Conservation (phyloP, 768 basidiomycete species). For the Phlebiopsis flavidoalba region DNA sequence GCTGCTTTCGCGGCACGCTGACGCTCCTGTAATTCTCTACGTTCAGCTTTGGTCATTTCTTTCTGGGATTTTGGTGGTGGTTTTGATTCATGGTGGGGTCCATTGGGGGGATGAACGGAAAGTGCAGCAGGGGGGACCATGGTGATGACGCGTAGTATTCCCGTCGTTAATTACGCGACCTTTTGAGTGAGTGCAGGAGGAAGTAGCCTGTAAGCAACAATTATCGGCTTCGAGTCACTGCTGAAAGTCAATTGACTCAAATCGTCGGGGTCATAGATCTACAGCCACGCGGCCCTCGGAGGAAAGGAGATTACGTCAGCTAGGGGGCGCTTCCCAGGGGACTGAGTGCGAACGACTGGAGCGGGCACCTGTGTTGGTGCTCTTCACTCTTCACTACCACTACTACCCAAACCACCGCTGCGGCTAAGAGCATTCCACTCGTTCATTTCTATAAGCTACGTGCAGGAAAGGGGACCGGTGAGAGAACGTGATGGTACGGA, state of each 20-base stretch:
- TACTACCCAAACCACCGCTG: neutral
- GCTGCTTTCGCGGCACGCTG: conserved; percentile 73
- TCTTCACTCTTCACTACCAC: conserved; percentile 2
- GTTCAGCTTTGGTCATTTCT: conserved; percentile 75
- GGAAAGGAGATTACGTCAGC: conserved; percentile 1
- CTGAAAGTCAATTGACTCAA: neutral
- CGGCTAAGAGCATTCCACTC: neutral
- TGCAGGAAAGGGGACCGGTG: neutral
- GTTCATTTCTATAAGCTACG: neutral
- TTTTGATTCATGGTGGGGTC: conserved; percentile 10
- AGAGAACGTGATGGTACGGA: conserved; percentile 9
- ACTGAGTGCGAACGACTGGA: neutral
- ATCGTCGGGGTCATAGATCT: neutral
- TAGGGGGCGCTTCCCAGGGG: neutral
- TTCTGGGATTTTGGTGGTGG: conserved; percentile 48
- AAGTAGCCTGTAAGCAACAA: neutral
- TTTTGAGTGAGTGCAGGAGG: neutral
- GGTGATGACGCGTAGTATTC: conserved; percentile 1
- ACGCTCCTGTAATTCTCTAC: conserved; percentile 72
- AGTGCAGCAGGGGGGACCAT: conserved; percentile 20
- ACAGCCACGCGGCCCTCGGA: neutral
- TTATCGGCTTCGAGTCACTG: conserved; percentile 5
- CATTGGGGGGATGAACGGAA: conserved; percentile 20
- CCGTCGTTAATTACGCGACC: neutral
- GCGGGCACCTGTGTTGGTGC: neutral